A percentile compares a stretch with the other conserved stretches of the same genome.
phyloP scores from a whole-genome alignment of 106 monocot species.

The Xerophyta viscosa region DNA sequence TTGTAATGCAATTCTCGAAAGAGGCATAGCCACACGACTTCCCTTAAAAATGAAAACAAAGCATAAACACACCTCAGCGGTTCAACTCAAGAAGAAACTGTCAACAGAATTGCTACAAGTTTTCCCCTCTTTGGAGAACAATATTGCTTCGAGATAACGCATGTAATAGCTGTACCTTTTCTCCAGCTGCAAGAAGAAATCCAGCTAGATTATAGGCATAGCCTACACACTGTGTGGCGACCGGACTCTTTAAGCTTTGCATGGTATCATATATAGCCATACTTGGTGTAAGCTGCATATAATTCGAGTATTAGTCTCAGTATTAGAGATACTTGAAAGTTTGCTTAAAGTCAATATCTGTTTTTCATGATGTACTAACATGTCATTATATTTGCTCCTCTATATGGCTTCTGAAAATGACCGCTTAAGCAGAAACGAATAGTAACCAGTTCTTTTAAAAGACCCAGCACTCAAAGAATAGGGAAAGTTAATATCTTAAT shows the following conservation, averaged over 20 bases:
- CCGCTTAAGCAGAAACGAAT: too few species aligned
- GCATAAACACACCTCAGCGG: background rate
- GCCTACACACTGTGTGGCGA: conserved; percentile 80
- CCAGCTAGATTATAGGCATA: conserved; percentile 91
- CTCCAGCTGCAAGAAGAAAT: conserved; percentile 97
- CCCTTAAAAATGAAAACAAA: conserved; percentile 42
- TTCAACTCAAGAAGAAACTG: background rate
- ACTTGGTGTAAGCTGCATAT: conserved; percentile 80
- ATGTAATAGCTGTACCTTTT: conserved; percentile 47
- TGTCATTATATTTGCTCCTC: too few species aligned
- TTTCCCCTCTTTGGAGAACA: too few species aligned
- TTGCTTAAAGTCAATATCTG: too few species aligned
- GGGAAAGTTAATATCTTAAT: too few species aligned
- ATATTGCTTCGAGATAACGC: too few species aligned
- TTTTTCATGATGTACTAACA: too few species aligned
- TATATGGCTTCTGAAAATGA: too few species aligned
- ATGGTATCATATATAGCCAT: conserved; percentile 95
- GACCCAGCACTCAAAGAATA: too few species aligned
- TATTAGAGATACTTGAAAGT: too few species aligned
- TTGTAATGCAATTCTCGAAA: conserved; percentile 67
- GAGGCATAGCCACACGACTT: conserved; percentile 76
- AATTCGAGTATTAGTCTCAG: background rate
- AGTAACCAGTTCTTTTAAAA: too few species aligned
- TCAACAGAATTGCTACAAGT: background rate
- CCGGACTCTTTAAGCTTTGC: conserved; percentile 80